phyloP scores from a whole-genome alignment of 768 basidiomycete species.

The Termitomyces sp. region DNA sequence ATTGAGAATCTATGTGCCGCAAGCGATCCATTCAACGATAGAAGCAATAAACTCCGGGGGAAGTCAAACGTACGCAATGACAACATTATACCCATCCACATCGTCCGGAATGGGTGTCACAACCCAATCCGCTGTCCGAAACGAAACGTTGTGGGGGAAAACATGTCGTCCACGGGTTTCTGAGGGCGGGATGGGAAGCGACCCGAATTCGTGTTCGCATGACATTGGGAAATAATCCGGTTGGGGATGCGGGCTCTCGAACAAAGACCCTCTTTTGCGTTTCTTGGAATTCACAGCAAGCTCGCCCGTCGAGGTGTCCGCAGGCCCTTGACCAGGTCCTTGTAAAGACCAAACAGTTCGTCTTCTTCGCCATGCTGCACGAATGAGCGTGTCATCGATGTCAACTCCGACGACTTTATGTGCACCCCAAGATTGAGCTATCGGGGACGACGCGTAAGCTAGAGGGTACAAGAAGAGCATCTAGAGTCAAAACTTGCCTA shows the following conservation, averaged over 20 bases:
- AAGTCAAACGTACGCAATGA: conserved; percentile 62
- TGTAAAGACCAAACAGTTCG: conserved; percentile 72
- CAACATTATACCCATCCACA: conserved; percentile 64
- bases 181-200: conserved; percentile 61
- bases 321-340: conserved; percentile 25
- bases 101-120: conserved; percentile 52
- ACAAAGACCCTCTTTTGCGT: conserved; percentile 19
- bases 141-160: conserved; percentile 81
- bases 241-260: conserved; percentile 4
- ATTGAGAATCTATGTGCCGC: conserved; percentile 62
- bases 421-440: conserved; percentile 66
- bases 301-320: background rate
- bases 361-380: conserved; percentile 71
- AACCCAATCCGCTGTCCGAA: conserved; percentile 76
- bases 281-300: conserved; percentile 8
- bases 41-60: background rate
- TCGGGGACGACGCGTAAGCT: background rate
- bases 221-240: conserved; percentile 73
- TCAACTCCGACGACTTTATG: conserved; percentile 78
- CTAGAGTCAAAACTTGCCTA: conserved; percentile 46
- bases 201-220: conserved; percentile 71
- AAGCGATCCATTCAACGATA: background rate
- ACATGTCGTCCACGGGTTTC: conserved; percentile 24
- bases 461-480: too few relatives aligned
- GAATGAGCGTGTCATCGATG: conserved; percentile 74